Base-by-base conservation (phyloP, 2,329 filamentous ascomycete species). In the Cladophialophora exuberans region DNA sequence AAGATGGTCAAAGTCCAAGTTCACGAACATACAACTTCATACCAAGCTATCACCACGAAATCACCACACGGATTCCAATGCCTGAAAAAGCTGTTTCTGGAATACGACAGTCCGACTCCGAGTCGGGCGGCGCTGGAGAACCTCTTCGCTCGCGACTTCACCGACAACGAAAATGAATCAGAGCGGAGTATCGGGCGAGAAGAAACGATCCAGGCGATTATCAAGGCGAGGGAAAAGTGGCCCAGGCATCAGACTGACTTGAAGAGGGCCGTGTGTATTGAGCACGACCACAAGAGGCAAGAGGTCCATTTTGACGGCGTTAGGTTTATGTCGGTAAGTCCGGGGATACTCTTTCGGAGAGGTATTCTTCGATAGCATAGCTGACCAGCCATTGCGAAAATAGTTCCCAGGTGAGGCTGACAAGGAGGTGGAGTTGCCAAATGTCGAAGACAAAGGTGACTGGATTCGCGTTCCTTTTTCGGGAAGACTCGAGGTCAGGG, bases 151-250 rank as follows among this genome's bases (percentile, higher is more conserved):
- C 17, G 36, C 23, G 47, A 53, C 31, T 59, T 56, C 15, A 50
- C 52, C 3, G 56, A 59, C n/a, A 54, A 50, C 11, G 54, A 48
- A n/a, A 60, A 60, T 17, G 57, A 54, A 13, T 54, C 43, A 39
- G 57, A 59, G 31, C 31, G 57, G 18, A 54, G 26, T 15, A 48
- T 52, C 15, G 50, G 53, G 6, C 39, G 57, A 7, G 45, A 49
- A 4, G 57, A 60, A 43, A 45, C 50, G 3, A 52, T 60, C 6
- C 44, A 54, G n/a, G 23, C 30, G 3, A 60, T 60, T n/a, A 36
- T 56, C 10, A 42, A 44, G 9, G 18, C 13, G 13, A 17, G 57
- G 49, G 33, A 49, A 18, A 50, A 26, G 23, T 59, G 48, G 31
- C 33, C 39, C 11, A 33, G 42, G 38, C 53, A 54, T 30, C 53